Conservation (phyloP, 768 basidiomycete genomes). For the Leucocoprinus birnbaumii region DNA sequence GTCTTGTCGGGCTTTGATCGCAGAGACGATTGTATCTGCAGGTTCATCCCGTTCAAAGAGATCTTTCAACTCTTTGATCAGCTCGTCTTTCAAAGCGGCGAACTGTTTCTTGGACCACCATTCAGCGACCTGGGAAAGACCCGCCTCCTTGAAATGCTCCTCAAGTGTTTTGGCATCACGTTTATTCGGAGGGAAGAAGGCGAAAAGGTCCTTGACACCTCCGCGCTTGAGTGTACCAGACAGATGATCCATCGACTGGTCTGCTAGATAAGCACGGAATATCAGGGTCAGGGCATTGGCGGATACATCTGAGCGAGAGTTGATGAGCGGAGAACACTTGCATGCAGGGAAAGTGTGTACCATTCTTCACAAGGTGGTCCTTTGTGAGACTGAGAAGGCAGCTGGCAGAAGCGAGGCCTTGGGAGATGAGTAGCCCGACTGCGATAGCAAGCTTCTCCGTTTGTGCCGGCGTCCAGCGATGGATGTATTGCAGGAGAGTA, state of each 20-base stretch:
- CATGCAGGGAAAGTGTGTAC: constrained; percentile 32
- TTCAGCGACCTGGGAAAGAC: constrained; percentile 77
- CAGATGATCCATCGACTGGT: constrained; percentile 90
- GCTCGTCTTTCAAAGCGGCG: constrained; percentile 74
- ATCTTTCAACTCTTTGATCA: constrained; percentile 66
- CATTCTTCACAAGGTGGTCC: constrained; percentile 95
- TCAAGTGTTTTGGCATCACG: constrained; percentile 73
- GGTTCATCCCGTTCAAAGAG: constrained; percentile 69
- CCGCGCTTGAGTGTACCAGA: constrained; percentile 78
- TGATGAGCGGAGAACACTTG: constrained; percentile 5
- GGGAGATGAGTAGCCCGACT: constrained; percentile 78
- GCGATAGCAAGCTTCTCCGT: constrained; percentile 83
- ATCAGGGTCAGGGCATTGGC: constrained; percentile 72
- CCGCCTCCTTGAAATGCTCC: constrained; percentile 82
- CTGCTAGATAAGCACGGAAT: constrained; percentile 77
- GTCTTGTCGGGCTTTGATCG: constrained; percentile 69
- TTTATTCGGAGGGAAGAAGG: constrained; percentile 86
- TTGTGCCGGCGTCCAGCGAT: constrained; percentile 76
- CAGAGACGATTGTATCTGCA: constrained; percentile 66
- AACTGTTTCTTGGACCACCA: constrained; percentile 94
- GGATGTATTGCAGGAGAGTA: constrained; percentile 81
- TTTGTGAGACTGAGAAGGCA: constrained; percentile 84
- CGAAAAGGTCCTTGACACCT: constrained; percentile 79
- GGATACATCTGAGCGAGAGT: constrained; percentile 51
- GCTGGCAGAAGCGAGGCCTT: constrained; percentile 75